Base-by-base conservation (phyloP, 2,329 filamentous ascomycete genomes). In the Colletotrichum chrysophilum region DNA sequence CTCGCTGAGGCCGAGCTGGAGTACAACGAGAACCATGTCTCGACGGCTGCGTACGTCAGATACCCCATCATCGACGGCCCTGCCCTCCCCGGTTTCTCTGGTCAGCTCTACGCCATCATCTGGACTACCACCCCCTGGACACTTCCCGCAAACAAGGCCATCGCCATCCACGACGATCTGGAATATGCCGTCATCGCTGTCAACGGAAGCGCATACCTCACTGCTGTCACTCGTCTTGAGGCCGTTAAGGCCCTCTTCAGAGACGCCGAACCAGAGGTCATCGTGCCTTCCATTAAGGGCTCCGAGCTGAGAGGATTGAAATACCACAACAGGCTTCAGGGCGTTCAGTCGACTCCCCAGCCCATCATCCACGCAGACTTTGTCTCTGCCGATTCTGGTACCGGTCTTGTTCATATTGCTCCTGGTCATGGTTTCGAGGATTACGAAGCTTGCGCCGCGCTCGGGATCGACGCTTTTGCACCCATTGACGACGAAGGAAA, bases 91-190 rank as follows among this genome's bases (percentile, higher is more conserved):
- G 81, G 87, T 66, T 80, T 81, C 38, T 76, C 80, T 4, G 88
- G 88, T 5, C 85, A 88, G 7, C 81, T 98, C 13, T 94, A 90
- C 82, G 95, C 94, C n/a, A 90, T 97, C n/a, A 95, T 98, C 67
- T 99, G 97, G 97, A 99, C 97, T 3, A 99, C 97, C 0, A 99
- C 97, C 1, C 97, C 97, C 0, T 99, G 97, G 97, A 99, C 97
- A 0, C 87, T 99, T 7, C 96, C 97, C 1, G 96, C 96, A 3
- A 99, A 99, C 83, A 92, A 92, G 81, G 96, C 95, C 1, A 96
- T 99, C 82, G 96, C 95, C 4, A 90, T 98, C 43, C 92, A 95
- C 79, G 87, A 91, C 8, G 92, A 94, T 52, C 85, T 98, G 76
- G 87, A 92, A 58, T 99, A 98, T 82, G 88, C 89, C 5, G 84